Evolutionary conservation across 148 eudicot species (phyloP), one percentile per base, ranked within the genome.

Genomic region (Gaultheria prostrata): DNA sequence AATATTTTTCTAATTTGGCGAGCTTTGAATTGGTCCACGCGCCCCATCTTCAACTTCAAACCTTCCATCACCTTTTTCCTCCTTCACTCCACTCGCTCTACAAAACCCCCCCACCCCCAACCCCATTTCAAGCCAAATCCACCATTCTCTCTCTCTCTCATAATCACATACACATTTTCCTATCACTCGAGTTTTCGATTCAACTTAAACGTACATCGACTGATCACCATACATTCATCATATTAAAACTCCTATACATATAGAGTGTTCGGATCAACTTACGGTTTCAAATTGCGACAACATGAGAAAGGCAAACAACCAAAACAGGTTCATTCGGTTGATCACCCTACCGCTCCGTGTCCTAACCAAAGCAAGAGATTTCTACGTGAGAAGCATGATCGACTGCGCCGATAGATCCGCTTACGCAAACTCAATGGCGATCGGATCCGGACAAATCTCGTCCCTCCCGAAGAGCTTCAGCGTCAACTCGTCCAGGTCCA

Each of bases 381-480:
- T 90, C 9, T 93, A 93, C 85, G 89, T 91, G 1, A 81, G 46
- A 13, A 89, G 88, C 89, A 91, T 93, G 89, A 92, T 82, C 56
- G 75, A 81, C 30, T 88, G 76, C 70, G 85, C 93, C 0, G 78
- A 83, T 8, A 79, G n/a, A 8, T 24, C 32, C 53, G 63, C 30
- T 0, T 87, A 81, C 53, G 79, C 82, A 35, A 77, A 10, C 71
- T 57, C 35, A 9, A 45, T 35, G 81, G 73, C 10, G 28, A 65
- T n/a, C 67, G 81, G 74, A 54, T 59, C 61, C 33, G 76, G 30
- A 15, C 83, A 39, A 53, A 61, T 50, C 1, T 48, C 78, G 2
- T 78, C 75, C 8, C 80, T 94, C 78, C 98, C 95, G 0, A 87
- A 86, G 82, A 94, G 95, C 81, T 89, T 89, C 73, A 94, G 95